These are phyloP conservation scores for Plasmodium fragile DNA, from an alignment of 169 alveolate species.

Conservation along the genomic window DNA sequence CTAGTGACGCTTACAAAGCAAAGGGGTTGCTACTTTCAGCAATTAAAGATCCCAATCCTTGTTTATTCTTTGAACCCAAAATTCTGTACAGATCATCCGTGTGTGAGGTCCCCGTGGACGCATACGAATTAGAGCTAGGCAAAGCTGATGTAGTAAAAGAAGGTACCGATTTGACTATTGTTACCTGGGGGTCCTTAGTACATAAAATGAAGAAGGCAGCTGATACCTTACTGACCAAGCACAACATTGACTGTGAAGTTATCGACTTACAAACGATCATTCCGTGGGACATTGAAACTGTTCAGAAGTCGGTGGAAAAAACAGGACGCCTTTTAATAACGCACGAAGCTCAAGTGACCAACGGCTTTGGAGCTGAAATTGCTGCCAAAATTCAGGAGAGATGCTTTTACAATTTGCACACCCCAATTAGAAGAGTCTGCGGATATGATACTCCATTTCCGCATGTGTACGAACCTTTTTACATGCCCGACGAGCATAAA, in stretches of 20 bases:
- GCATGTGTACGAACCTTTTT: constrained; percentile 93
- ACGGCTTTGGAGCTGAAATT: constrained; percentile 95
- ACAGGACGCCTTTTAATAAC: constrained; percentile 94
- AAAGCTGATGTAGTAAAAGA: constrained; percentile 95
- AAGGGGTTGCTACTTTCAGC: constrained; percentile 93
- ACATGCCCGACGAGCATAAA: constrained; percentile 94
- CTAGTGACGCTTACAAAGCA: constrained; percentile 96
- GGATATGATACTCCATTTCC: constrained; percentile 99
- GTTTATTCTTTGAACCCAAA: constrained; percentile 98
- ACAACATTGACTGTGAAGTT: constrained; percentile 92
- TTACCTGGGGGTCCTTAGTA: constrained; percentile 92
- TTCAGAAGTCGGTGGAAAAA: constrained; percentile 93
- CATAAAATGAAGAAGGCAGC: constrained; percentile 92
- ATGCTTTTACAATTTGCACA: constrained; percentile 94
- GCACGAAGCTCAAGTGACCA: constrained; percentile 96
- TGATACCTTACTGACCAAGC: constrained; percentile 88
- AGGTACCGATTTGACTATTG: constrained; percentile 93
- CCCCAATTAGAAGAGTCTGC: constrained; percentile 95
- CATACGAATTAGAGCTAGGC: constrained; percentile 93
- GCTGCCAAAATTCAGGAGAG: constrained; percentile 93
- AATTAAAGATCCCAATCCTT: constrained; percentile 93
- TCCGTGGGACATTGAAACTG: constrained; percentile 97
- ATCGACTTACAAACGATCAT: constrained; percentile 96
- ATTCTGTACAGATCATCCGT: constrained; percentile 96
- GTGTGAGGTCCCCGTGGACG: constrained; percentile 94